Evolutionary conservation across 2,329 filamentous ascomycete species (phyloP).

Genomic region (Arachnomyces sp.): DNA sequence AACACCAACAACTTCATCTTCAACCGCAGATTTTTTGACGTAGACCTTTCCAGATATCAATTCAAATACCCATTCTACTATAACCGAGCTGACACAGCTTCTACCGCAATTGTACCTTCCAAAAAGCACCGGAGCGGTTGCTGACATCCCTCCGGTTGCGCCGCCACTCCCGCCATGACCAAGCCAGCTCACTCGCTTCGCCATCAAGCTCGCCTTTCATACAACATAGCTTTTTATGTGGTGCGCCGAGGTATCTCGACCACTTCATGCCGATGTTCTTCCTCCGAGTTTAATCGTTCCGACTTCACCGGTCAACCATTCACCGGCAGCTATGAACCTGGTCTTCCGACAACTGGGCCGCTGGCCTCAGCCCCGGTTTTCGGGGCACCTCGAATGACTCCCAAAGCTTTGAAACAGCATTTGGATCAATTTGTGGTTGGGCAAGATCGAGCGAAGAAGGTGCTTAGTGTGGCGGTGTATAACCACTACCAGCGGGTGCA

Average conservation of each 20-base stretch:
- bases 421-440: conserved; percentile 95
- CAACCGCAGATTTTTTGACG: too few relatives aligned
- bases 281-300: conserved; percentile 49
- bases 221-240: conserved; percentile 25
- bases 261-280: conserved; percentile 28
- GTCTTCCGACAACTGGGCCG: conserved; percentile 55
- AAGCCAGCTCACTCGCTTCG: conserved; percentile 16
- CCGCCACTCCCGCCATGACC: too few relatives aligned
- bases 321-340: conserved; percentile 56
- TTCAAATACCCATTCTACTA: too few relatives aligned
- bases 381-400: conserved; percentile 52
- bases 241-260: conserved; percentile 25
- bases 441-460: conserved; percentile 86
- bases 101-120: too few relatives aligned
- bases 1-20: too few relatives aligned
- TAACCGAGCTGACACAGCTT: too few relatives aligned
- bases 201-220: conserved; percentile 35
- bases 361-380: conserved; percentile 52
- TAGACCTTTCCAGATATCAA: too few relatives aligned
- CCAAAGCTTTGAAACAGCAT: conserved; percentile 69
- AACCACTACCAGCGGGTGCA: conserved; percentile 92
- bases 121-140: too few relatives aligned
- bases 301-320: conserved; percentile 59
- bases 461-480: conserved; percentile 85
- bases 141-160: too few relatives aligned